A percentile compares a stretch with the other conserved stretches of the same genome.
Conservation (phyloP, 2,329 filamentous ascomycete genomes). For the Elsinoe perseae region DNA sequence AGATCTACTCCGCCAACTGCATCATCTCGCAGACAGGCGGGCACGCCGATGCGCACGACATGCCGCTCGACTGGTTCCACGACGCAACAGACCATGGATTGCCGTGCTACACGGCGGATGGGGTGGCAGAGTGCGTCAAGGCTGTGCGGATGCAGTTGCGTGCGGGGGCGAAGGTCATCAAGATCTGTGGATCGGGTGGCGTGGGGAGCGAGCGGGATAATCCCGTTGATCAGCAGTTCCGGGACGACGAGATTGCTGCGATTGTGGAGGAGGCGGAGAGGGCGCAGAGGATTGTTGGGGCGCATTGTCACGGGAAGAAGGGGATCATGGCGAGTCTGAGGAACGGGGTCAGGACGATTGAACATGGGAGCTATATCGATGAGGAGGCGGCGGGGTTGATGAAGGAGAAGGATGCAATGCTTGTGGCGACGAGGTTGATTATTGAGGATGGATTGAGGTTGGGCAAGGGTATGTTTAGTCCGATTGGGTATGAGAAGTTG, state of each 20-base stretch:
- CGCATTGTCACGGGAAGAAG: conserved; percentile 27
- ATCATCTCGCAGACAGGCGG: conserved; percentile 43
- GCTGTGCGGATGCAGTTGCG: conserved; percentile 40
- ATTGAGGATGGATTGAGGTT: conserved; percentile 33
- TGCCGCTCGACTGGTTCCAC: conserved; percentile 32
- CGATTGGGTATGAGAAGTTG: conserved; percentile 32
- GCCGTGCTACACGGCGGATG: conserved; percentile 33
- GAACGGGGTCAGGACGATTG: conserved; percentile 41
- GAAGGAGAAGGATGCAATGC: conserved; percentile 39
- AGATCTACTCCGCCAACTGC: conserved; percentile 42
- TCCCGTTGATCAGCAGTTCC: conserved; percentile 23
- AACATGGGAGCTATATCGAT: conserved; percentile 44
- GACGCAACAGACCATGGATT: conserved; percentile 29
- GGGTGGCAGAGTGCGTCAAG: conserved; percentile 39
- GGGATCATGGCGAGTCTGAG: conserved; percentile 40
- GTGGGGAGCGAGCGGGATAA: conserved; percentile 22
- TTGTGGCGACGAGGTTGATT: conserved; percentile 40
- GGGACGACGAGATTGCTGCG: conserved; percentile 22
- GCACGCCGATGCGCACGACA: conserved; percentile 41
- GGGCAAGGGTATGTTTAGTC: conserved; percentile 20
- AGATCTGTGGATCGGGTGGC: conserved; percentile 33
- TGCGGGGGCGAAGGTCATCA: conserved; percentile 43
- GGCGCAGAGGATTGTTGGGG: conserved; percentile 26
- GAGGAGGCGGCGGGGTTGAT: conserved; percentile 40
- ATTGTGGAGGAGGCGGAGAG: conserved; percentile 24